Evolutionary conservation across 2,329 filamentous ascomycete species (phyloP), one percentile per base, ranked within the genome.

Genomic region (Diplodia sapinea): DNA sequence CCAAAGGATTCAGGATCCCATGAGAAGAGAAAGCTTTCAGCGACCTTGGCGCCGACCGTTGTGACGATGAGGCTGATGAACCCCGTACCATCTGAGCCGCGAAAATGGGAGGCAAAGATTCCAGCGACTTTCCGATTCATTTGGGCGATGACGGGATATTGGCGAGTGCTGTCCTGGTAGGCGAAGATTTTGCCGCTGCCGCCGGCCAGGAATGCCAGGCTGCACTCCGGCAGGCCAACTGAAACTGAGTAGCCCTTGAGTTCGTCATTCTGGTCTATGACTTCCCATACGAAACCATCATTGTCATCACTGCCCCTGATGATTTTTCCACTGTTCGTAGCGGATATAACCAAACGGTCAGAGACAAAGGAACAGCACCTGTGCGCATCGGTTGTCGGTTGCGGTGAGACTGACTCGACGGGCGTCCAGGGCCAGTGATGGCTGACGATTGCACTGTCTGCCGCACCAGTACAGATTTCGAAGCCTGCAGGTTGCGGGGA

Each of bases 401-500:
- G 57, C n/a, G 57, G 57, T 31, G 57, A 62, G 20, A 55, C 51
- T 31, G 51, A 68, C 33, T 68, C 57, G 36, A 68, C 29, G 13
- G 50, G 29, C 9, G 26, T 20, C 23, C 50, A 51, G 31, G 66
- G 66, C 66, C 66, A 68, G 11, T 38, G 36, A 36, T 64, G 68
- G 15, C 70, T 69, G 9, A 76, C 76, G 52, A 91, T 80, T 38
- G 84, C 84, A 17, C 93, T 90, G 78, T 99, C 95, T 12, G 92
- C 90, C n/a, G 92, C 95, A 13, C 95, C 95, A 1, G 91, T 93
- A 15, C 66, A 56, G 1, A 74, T 65, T 11, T 69, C 63, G 68
- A 73, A 64, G 13, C 33, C 50, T 31, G 36, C 40, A n/a, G 13
- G n/a, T n/a, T 50, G 50, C 36, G n/a, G 15, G 43, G 50, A 29